Conservation (phyloP, 257 asterid genomes). For the Fraxinus cuspidata region DNA sequence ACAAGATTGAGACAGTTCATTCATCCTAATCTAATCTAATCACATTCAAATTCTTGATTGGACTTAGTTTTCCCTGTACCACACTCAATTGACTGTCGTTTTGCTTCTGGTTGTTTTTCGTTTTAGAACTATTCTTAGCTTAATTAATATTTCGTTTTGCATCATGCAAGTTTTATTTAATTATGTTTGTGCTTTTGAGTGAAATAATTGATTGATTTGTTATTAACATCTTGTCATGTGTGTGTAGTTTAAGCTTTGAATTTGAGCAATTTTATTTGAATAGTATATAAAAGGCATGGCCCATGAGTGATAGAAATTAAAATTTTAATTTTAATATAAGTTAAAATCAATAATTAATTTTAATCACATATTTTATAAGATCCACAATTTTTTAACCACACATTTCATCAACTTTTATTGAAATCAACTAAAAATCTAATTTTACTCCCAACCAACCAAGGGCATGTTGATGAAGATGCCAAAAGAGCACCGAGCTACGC, state of each 20-base stretch:
- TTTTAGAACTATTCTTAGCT: not conserved
- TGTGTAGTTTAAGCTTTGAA: not conserved
- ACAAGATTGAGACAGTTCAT: slow-evolving; percentile 22
- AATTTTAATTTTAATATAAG: too few relatives aligned
- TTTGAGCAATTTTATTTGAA: not conserved
- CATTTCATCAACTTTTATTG: too few relatives aligned
- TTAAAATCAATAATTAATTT: too few relatives aligned
- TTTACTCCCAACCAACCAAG: too few relatives aligned
- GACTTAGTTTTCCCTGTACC: not conserved
- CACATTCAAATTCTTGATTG: not conserved
- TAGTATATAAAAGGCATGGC: not conserved
- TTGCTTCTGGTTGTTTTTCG: not conserved
- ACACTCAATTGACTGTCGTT: slow-evolving; percentile 17
- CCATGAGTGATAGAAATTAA: too few relatives aligned
- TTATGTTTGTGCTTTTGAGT: not conserved
- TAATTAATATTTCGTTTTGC: not conserved
- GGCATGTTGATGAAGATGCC: too few relatives aligned
- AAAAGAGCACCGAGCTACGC: too few relatives aligned
- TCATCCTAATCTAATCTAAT: not conserved
- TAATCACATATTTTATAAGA: too few relatives aligned
- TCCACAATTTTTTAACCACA: too few relatives aligned
- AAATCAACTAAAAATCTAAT: too few relatives aligned
- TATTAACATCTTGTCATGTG: not conserved
- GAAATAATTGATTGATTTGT: not conserved
- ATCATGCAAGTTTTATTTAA: not conserved